Evolutionary conservation across 176 grass and related monocot species (phyloP), one percentile per base, ranked within the genome.

Genomic region (Zizania latifolia): DNA sequence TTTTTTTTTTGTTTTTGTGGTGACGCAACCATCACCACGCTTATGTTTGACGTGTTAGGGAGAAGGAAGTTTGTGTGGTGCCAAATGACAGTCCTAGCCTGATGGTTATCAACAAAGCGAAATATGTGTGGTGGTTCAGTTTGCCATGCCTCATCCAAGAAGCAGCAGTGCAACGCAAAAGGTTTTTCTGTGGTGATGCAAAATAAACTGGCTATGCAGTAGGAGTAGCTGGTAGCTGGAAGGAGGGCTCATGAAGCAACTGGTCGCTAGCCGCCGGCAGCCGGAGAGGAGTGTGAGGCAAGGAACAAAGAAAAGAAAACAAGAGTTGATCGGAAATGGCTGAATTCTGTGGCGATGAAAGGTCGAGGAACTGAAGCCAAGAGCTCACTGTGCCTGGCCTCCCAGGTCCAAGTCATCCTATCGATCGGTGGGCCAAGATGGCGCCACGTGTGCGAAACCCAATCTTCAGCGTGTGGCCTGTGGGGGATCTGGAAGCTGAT

Each of bases 381-480:
- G 58, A 45, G 8, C 15, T 53, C 31, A 23, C 22, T 45, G 44
- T n/a, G 26, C 21, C 21, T 11, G 56, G 58, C 60, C 48, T 70
- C 62, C 6, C 55, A 24, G 1, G 70, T 60, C 23, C 76, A 64
- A 72, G 84, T 55, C 67, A 71, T 85, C 61, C 17, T 14, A 76
- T 48, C 1, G 44, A n/a, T n/a, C n/a, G n/a, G n/a, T n/a, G n/a
- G n/a, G n/a, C n/a, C n/a, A n/a, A n/a, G n/a, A n/a, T n/a, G n/a
- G 3, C 9, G 82, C 90, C 83, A 89, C 75, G 79, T 70, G 73
- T 78, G 62, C 39, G 50, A 9, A 84, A 80, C 85, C 79, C 72
- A 78, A 96, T 96, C 92, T 29, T 75, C 78, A 89, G 70, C 69
- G 92, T 89, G 92, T 96, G 92, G 92, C 81, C 44, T 78, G 29